Conservation (phyloP, 306 rosid genomes). For the Urtica urens region DNA sequence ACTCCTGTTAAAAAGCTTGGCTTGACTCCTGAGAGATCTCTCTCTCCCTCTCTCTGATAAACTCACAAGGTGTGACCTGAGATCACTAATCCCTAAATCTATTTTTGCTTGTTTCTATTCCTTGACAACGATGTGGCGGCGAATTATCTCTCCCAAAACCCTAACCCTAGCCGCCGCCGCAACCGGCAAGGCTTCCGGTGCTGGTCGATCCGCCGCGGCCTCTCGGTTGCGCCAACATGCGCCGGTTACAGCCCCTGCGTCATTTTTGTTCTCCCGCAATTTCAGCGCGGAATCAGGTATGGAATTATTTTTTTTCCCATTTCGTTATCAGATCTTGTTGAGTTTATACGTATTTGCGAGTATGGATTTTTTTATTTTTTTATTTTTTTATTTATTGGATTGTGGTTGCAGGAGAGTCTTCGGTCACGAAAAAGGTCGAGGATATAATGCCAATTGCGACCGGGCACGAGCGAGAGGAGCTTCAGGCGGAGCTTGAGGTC, state of each 20-base stretch:
- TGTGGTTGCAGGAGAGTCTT: slow-evolving; percentile 19
- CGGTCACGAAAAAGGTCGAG: slow-evolving; percentile 61
- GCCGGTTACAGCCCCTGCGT: slow-evolving; percentile 7
- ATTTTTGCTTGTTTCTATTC: background rate
- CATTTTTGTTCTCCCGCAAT: slow-evolving; percentile 22
- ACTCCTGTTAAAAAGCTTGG: too few species aligned
- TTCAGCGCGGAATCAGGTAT: slow-evolving; percentile 50
- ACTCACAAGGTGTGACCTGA: slow-evolving; percentile 21
- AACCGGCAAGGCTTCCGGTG: slow-evolving; percentile 15
- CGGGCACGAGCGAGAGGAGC: slow-evolving; percentile 92
- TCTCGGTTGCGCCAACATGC: slow-evolving; percentile 15
- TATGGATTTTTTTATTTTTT: background rate
- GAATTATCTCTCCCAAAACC: slow-evolving; percentile 55
- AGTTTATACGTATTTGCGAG: background rate
- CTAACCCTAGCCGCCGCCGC: slow-evolving; percentile 28
- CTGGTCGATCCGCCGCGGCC: slow-evolving; percentile 39
- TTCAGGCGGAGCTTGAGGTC: slow-evolving; percentile 72
- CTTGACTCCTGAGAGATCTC: background rate
- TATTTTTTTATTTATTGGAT: too few species aligned
- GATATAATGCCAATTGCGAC: slow-evolving; percentile 88
- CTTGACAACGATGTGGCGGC: slow-evolving; percentile 49
- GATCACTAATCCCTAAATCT: slow-evolving; percentile 1
- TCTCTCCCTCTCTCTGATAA: background rate
- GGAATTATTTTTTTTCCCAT: slow-evolving; percentile 31
- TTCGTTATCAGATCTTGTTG: background rate